Evolutionary conservation across 1,284 basidiomycete species (phyloP).

Genomic region (Boletus holoroseus): DNA sequence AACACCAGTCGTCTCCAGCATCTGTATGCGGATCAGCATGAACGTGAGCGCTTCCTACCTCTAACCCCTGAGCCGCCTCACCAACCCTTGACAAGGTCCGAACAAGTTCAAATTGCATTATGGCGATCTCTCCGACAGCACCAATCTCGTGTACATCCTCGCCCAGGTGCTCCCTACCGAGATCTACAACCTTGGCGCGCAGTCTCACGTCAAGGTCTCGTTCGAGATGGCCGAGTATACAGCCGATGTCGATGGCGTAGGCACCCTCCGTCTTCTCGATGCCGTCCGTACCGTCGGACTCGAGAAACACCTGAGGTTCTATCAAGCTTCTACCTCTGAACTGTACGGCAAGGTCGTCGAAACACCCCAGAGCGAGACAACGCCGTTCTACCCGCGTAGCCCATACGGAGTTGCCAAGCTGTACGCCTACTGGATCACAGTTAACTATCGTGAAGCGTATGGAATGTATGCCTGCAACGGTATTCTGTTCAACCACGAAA

Average conservation of each 20-base stretch:
- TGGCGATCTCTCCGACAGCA: conserved; percentile 87
- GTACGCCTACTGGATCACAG: conserved; percentile 83
- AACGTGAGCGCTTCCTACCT: conserved; percentile 47
- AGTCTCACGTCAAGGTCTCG: conserved; percentile 94
- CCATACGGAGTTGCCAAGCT: conserved; percentile 92
- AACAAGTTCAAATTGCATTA: conserved; percentile 86
- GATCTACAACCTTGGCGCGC: conserved; percentile 94
- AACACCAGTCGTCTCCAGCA: conserved; percentile 89
- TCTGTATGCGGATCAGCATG: conserved; percentile 82
- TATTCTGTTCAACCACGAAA: conserved; percentile 92
- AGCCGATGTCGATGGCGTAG: conserved; percentile 86
- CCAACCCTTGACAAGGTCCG: conserved; percentile 44
- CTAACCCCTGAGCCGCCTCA: background rate
- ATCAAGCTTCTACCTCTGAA: conserved; percentile 92
- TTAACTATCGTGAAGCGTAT: conserved; percentile 90
- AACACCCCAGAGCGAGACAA: conserved; percentile 86
- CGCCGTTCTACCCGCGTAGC: conserved; percentile 89
- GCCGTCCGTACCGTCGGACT: conserved; percentile 89
- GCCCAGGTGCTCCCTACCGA: conserved; percentile 87
- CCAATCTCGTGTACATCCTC: conserved; percentile 90
- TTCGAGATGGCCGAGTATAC: conserved; percentile 98
- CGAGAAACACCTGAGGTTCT: conserved; percentile 81
- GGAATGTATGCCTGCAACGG: conserved; percentile 90
- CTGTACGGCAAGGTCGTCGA: conserved; percentile 90
- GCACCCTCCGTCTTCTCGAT: conserved; percentile 86